Evolutionary conservation across 2,329 filamentous ascomycete genomes (phyloP), one percentile per base, ranked within the genome.

Genomic region (Purpureocillium lavendulum): DNA sequence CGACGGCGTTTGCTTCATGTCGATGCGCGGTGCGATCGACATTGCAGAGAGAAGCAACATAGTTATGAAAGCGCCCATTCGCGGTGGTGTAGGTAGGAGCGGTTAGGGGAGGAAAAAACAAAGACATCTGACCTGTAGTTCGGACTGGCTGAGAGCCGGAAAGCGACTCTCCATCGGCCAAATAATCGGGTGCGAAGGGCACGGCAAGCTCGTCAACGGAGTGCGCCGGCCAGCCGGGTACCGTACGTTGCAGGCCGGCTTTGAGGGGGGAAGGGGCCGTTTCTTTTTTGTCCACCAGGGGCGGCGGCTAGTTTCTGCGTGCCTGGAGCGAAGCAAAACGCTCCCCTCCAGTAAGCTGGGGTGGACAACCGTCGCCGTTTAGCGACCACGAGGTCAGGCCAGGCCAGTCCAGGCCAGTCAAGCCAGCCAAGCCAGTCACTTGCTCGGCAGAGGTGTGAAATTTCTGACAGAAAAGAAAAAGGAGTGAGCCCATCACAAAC

Each of bases 211-310:
- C 46, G 36, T 35, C 34, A 45, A 39, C 35, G 29, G 39, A 33
- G 38, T 30, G 38, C 34, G 36, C 31, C 36, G 38, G 28, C 38
- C 28, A 34, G 18, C 32, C 24, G 33, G 30, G 33, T 17, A 30
- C 28, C 13, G 33, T 39, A 31, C n/a, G 37, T 41, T 38, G 54
- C 15, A 10, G 21, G 21, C 21, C 6, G 21, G 6, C 21, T 26
- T 26, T 26, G 21, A 26, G 10, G 35, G 47, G 39, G 32, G 5
- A 10, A 26, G 10, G 35, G 47, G 39, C 30, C 48, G 17, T 40
- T 44, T 45, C 35, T 49, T 43, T 34, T 49, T 49, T 40, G 45
- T 40, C 12, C 43, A 33, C 24, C 49, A 47, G 30, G 38, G 43
- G 40, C 42, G 43, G 40, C 38, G 35, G 36, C 42, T 45, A 39